Base-by-base conservation (phyloP, 1,284 basidiomycete species). In the Meripilus lineatus region DNA sequence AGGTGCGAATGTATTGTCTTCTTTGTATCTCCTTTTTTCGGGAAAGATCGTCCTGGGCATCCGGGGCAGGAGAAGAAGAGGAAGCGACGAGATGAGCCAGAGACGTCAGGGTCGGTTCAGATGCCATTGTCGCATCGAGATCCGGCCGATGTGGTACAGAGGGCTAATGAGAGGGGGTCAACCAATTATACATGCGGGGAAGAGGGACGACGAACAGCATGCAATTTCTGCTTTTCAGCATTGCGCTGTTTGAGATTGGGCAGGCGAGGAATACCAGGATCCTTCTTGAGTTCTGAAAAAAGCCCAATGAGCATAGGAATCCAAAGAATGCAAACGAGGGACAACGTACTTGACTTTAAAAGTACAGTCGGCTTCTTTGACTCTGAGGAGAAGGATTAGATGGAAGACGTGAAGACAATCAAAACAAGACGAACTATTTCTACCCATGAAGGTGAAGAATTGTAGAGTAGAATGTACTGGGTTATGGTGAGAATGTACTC, bases 221-320 rank as follows among this genome's bases (percentile, higher is more conserved):
- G 64, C 13, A 66, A 59, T 47, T 68, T 68, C 48, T 71, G 70
- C 56, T 76, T 80, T 32, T 71, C 72, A 42, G 72, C 71, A 70
- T 79, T 75, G 48, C 75, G 69, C 41, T 75, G 64, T 65, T 81
- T 86, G 43, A 88, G 63, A 66, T 77, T 71, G 11, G 84, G 84
- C 0, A 92, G 71, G 54, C 81, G 80, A 3, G 89, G 89, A 1
- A 93, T 69, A 14, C 88, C 89, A 34, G 85, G 84, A 60, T 91
- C 89, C 58, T 89, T 90, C 66, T 86, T 89, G 25, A 89, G 67
- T 57, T 84, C 87, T 89, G 46, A 1, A 17, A 39, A 38, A 11
- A 10, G 35, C 20, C n/a, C 32, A 8, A 41, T 43, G n/a, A 32
- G 33, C 38, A 32, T 22, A 23, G 28, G 35, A 18, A 18, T 22